Conservation (phyloP, 208 protist species). For the Trypanosoma melophagium region DNA sequence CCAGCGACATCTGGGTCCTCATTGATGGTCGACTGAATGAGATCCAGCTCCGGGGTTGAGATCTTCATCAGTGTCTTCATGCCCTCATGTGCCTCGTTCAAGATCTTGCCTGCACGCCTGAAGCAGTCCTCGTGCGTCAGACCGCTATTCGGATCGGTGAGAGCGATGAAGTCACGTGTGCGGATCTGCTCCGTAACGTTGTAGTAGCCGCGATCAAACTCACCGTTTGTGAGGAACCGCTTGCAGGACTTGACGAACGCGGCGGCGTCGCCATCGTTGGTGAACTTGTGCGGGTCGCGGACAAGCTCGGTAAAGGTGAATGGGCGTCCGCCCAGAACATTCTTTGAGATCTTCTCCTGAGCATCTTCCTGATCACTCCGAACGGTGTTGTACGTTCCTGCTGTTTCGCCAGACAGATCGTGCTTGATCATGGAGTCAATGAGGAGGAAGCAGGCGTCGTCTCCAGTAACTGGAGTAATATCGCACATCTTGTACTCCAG, state of each 20-base stretch:
- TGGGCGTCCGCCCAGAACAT: slow-evolving; percentile 36
- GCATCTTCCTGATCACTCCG: slow-evolving; percentile 66
- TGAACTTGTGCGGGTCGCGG: slow-evolving; percentile 54
- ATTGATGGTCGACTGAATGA: slow-evolving; percentile 62
- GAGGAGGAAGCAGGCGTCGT: slow-evolving; percentile 63
- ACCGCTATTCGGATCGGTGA: slow-evolving; percentile 35
- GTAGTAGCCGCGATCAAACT: slow-evolving; percentile 69
- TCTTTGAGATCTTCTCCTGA: slow-evolving; percentile 65
- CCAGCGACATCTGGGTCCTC: slow-evolving; percentile 68
- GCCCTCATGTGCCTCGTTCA: slow-evolving; percentile 66
- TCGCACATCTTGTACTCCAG: slow-evolving; percentile 48
- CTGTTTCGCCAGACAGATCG: slow-evolving; percentile 52
- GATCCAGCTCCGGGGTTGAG: slow-evolving; percentile 80
- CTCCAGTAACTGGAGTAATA: slow-evolving; percentile 49
- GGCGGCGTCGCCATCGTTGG: slow-evolving; percentile 39
- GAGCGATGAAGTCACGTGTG: slow-evolving; percentile 53
- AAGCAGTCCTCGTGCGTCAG: slow-evolving; percentile 56
- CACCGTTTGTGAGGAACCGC: slow-evolving; percentile 40
- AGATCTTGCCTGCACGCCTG: slow-evolving; percentile 42
- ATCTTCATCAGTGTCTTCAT: slow-evolving; percentile 78
- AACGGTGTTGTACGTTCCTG: slow-evolving; percentile 61
- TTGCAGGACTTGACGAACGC: slow-evolving; percentile 51
- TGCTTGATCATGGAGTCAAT: slow-evolving; percentile 81
- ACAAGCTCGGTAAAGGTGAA: slow-evolving; percentile 72
- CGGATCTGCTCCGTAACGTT: slow-evolving; percentile 72